Conservation (phyloP, 192 early-diverging fungal species). For the Coemansia sp. region DNA sequence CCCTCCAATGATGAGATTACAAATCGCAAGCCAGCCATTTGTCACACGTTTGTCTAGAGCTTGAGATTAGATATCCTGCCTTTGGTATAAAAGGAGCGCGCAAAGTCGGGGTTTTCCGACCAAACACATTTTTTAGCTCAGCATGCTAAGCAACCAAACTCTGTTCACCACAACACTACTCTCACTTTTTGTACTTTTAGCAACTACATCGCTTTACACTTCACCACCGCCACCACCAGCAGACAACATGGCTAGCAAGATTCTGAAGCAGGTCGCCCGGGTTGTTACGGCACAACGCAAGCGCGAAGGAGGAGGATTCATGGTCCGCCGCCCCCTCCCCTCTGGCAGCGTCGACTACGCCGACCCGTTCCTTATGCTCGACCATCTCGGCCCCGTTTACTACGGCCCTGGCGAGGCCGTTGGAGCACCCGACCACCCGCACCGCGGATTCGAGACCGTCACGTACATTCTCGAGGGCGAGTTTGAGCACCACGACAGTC, state of each 20-base stretch:
- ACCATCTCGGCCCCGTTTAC: conserved; percentile 61
- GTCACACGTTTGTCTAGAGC: background rate
- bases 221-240: conserved; percentile 7
- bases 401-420: conserved; percentile 61
- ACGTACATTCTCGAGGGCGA: conserved; percentile 72
- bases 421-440: conserved; percentile 75
- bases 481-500: conserved; percentile 76
- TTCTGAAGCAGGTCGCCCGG: conserved; percentile 45
- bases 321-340: conserved; percentile 79
- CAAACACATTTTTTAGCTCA: conserved; percentile 1
- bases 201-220: conserved; percentile 20
- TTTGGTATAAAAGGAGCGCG: background rate
- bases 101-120: background rate
- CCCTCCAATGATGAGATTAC: background rate
- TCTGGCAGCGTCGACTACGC: conserved; percentile 66
- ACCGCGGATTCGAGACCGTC: conserved; percentile 84
- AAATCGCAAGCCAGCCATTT: background rate
- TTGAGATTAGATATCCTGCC: background rate
- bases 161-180: conserved; percentile 13
- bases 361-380: conserved; percentile 93
- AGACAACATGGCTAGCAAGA: conserved; percentile 35
- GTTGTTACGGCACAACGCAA: conserved; percentile 52
- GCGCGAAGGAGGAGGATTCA: conserved; percentile 82
- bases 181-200: conserved; percentile 48
- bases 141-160: background rate